Evolutionary conservation across 1,284 basidiomycete genomes (phyloP).

Genomic region (Ganoderma sp.): DNA sequence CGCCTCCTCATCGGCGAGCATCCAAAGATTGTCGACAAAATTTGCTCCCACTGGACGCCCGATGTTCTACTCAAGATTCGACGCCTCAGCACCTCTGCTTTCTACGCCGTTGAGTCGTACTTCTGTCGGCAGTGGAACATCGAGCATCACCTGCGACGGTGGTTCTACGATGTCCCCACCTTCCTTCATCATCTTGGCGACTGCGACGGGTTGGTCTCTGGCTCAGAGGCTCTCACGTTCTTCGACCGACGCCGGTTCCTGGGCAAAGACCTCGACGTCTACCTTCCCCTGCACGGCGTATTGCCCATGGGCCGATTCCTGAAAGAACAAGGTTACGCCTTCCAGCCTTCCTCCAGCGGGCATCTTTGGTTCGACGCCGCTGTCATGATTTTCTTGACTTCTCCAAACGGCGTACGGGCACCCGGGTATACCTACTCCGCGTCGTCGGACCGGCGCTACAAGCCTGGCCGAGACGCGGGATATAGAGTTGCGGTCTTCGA

Average conservation of each 20-base stretch:
- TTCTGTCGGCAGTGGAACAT: neutral
- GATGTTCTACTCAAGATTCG: neutral
- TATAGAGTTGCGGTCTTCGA: neutral
- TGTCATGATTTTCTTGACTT: too few species aligned
- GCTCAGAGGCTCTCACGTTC: neutral
- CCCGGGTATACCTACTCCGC: too few species aligned
- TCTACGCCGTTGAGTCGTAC: neutral
- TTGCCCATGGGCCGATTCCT: neutral
- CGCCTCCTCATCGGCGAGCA: neutral
- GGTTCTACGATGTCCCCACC: neutral
- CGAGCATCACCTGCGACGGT: neutral
- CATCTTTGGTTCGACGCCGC: neutral
- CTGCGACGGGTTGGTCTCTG: neutral
- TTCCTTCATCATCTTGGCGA: neutral
- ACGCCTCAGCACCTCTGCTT: neutral
- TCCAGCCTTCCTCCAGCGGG: neutral
- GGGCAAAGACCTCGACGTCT: neutral
- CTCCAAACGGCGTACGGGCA: too few species aligned
- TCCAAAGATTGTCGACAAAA: neutral
- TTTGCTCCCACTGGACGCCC: neutral
- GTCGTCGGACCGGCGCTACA: too few species aligned
- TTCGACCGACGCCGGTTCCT: neutral
- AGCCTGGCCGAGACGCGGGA: too few species aligned
- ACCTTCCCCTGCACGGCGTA: neutral
- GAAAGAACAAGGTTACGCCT: neutral